These are phyloP conservation scores for Aurifilum marmelostoma DNA, from an alignment of 2,329 filamentous ascomycete genomes.

Conservation along the genomic window DNA sequence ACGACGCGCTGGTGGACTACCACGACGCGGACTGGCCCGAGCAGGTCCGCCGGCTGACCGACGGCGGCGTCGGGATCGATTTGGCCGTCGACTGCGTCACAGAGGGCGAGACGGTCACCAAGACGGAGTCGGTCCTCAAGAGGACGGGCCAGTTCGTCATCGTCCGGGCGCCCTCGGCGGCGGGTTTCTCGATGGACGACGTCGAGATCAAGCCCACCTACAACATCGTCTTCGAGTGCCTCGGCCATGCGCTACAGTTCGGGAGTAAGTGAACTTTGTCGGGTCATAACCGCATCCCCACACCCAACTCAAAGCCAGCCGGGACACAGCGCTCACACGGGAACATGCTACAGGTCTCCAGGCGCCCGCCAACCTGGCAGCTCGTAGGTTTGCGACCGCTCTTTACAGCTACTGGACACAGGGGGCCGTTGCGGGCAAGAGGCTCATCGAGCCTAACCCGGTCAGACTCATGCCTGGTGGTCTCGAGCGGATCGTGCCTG, in stretches of 20 bases:
- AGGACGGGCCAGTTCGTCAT: slow-evolving; percentile 1
- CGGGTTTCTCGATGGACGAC: not conserved
- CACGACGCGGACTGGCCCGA: slow-evolving; percentile 39
- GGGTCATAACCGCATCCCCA: no score
- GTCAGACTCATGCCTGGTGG: slow-evolving; percentile 38
- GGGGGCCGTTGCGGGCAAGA: slow-evolving; percentile 33
- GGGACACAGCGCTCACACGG: not conserved
- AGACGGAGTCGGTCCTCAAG: slow-evolving; percentile 8
- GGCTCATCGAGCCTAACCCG: slow-evolving; percentile 36
- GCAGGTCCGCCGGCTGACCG: slow-evolving; percentile 34
- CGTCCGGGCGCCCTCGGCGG: not conserved
- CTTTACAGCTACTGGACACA: slow-evolving; percentile 39
- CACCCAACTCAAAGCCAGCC: not conserved
- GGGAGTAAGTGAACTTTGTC: not conserved
- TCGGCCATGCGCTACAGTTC: slow-evolving; percentile 35
- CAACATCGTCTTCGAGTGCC: slow-evolving; percentile 46
- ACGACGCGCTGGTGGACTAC: slow-evolving; percentile 45
- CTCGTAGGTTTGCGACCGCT: slow-evolving; percentile 35
- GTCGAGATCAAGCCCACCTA: slow-evolving; percentile 39
- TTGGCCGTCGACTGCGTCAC: slow-evolving; percentile 39
- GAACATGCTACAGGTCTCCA: not conserved
- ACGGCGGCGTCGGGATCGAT: slow-evolving; percentile 33
- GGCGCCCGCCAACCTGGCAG: not conserved
- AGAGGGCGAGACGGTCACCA: not conserved
- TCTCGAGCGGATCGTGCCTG: slow-evolving; percentile 33